phyloP scores from a whole-genome alignment of 2,329 filamentous ascomycete genomes.

The Ambrosiella xylebori region DNA sequence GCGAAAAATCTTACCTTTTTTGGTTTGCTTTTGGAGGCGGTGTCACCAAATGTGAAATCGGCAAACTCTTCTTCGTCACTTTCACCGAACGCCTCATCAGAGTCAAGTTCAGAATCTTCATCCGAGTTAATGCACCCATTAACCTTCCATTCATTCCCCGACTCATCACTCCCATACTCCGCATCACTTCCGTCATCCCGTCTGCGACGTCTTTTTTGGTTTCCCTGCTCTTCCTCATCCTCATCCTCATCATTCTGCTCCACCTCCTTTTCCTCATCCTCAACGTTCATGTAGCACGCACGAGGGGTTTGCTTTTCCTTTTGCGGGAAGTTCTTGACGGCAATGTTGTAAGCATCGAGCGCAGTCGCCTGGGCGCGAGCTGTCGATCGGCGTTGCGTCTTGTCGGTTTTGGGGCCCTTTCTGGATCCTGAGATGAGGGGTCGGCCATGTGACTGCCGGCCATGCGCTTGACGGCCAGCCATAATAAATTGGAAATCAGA shows the following conservation, averaged over 20 bases:
- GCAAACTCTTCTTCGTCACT: constrained; percentile 78
- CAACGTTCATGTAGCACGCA: constrained; percentile 34
- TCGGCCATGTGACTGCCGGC: constrained; percentile 30
- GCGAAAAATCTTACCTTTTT: constrained; percentile 15
- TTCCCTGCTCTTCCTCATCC: constrained; percentile 26
- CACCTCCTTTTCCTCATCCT: constrained; percentile 20
- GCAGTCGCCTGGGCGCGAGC: constrained; percentile 32
- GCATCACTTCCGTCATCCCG: constrained; percentile 31
- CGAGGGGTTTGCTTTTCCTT: constrained; percentile 31
- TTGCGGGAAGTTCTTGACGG: constrained; percentile 33
- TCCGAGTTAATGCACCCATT: constrained; percentile 42
- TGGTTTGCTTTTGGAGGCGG: constrained; percentile 23
- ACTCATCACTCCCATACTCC: constrained; percentile 66
- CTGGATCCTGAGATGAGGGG: constrained; percentile 19
- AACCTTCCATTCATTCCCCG: constrained; percentile 71
- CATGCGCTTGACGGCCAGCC: constrained; percentile 43
- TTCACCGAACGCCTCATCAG: constrained; percentile 68
- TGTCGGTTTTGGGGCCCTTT: not conserved
- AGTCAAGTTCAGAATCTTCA: constrained; percentile 47
- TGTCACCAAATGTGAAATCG: constrained; percentile 44
- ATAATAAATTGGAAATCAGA: constrained; percentile 22
- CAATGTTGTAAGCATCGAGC: constrained; percentile 40
- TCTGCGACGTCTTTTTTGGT: constrained; percentile 15
- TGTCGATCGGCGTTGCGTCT: constrained; percentile 27
- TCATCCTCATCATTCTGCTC: constrained; percentile 33